These are phyloP conservation scores for Botrytis galanthina DNA, from an alignment of 2,329 filamentous ascomycete genomes.

Conservation along the genomic window DNA sequence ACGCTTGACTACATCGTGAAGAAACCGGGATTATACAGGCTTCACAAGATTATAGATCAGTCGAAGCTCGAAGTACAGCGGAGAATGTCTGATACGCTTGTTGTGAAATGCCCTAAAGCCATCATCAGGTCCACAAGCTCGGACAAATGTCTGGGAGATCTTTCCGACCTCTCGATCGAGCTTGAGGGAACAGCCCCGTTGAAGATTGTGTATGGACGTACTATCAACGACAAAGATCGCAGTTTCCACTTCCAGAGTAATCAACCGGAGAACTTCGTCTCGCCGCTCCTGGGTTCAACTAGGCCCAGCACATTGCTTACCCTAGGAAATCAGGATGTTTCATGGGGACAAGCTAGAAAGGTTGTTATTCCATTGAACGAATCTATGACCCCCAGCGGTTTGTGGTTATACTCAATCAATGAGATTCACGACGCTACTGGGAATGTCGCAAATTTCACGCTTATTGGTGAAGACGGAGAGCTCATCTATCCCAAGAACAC, in stretches of 20 bases:
- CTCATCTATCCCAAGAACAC: slow-evolving; percentile 55
- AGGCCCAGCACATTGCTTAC: slow-evolving; percentile 56
- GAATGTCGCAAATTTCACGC: slow-evolving; percentile 75
- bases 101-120: slow-evolving; percentile 83
- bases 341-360: slow-evolving; percentile 75
- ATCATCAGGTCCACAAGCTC: slow-evolving; percentile 62
- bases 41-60: slow-evolving; percentile 84
- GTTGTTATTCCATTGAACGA: slow-evolving; percentile 87
- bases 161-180: slow-evolving; percentile 80
- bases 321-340: slow-evolving; percentile 62
- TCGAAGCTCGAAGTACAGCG: slow-evolving; percentile 91
- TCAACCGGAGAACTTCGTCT: slow-evolving; percentile 81
- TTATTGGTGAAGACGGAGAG: slow-evolving; percentile 65
- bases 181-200: slow-evolving; percentile 87
- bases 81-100: slow-evolving; percentile 70
- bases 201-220: slow-evolving; percentile 87
- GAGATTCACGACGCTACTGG: slow-evolving; percentile 90
- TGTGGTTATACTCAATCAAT: slow-evolving; percentile 87
- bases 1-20: slow-evolving; percentile 73
- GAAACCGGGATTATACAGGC: slow-evolving; percentile 82
- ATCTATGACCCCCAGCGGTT: slow-evolving; percentile 73
- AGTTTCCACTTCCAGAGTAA: slow-evolving; percentile 91
- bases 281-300: slow-evolving; percentile 66
- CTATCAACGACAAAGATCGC: slow-evolving; percentile 77
- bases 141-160: slow-evolving; percentile 78